Conservation (phyloP, 2,329 filamentous ascomycete species). For the Aspergillus tanneri region DNA sequence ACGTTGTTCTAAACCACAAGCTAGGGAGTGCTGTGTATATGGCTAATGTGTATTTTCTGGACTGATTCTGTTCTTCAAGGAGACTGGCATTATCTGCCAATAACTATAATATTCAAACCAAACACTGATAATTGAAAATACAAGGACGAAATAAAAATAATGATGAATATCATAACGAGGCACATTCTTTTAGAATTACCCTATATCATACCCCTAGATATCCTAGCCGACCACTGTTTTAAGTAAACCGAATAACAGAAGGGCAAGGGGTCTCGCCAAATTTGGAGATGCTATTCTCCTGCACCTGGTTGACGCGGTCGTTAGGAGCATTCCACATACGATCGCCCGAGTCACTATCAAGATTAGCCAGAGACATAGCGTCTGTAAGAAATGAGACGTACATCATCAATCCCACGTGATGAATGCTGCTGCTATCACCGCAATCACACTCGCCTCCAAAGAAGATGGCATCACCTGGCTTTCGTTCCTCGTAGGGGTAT, state of each 20-base stretch:
- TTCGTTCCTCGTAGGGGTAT: constrained; percentile 22
- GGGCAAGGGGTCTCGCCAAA: constrained; percentile 26
- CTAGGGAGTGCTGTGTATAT: constrained; percentile 25
- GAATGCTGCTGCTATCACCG: constrained; percentile 3
- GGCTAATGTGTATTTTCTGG: neutral
- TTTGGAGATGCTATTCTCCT: constrained; percentile 22
- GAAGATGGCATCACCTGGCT: constrained; percentile 28
- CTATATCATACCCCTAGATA: neutral
- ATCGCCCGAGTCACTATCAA: constrained; percentile 24
- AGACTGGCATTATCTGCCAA: constrained; percentile 48
- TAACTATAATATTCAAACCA: too few relatives aligned
- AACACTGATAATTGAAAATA: too few relatives aligned
- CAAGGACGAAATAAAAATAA: too few relatives aligned
- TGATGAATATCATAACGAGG: too few relatives aligned
- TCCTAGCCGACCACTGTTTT: neutral
- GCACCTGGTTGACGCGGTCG: constrained; percentile 24
- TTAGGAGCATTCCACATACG: constrained; percentile 31
- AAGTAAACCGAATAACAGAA: constrained; percentile 23
- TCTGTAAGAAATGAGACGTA: neutral
- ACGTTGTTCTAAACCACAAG: constrained; percentile 60
- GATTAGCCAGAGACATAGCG: neutral
- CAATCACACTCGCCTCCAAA: constrained; percentile 19
- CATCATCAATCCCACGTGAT: constrained; percentile 17
- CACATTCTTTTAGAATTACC: too few relatives aligned
- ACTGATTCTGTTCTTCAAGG: constrained; percentile 21